These are phyloP conservation scores for Parsonsia alboflavescens DNA, from an alignment of 257 asterid genomes.

Conservation along the genomic window DNA sequence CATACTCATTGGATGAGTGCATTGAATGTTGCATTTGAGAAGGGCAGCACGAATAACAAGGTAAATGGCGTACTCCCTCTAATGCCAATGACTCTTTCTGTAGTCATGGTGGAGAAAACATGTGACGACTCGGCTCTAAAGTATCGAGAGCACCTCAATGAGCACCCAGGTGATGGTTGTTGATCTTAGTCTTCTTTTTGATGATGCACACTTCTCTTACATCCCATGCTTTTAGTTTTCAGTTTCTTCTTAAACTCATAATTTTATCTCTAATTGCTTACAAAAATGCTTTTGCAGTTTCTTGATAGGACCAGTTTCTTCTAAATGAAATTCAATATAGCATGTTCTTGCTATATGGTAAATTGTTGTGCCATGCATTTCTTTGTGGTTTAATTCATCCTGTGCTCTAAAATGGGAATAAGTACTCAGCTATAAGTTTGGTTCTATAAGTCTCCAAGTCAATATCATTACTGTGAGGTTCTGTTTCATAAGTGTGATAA, in stretches of 20 bases:
- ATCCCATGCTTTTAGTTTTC: too few relatives aligned
- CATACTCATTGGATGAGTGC: too few relatives aligned
- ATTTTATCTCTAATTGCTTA: not conserved
- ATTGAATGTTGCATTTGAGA: too few relatives aligned
- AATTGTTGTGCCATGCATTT: not conserved
- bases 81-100: too few relatives aligned
- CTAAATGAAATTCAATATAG: not conserved
- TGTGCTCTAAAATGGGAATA: not conserved
- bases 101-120: slow-evolving; percentile 24
- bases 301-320: not conserved
- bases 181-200: too few relatives aligned
- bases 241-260: not conserved
- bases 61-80: too few relatives aligned
- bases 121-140: slow-evolving; percentile 42
- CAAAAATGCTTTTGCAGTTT: not conserved
- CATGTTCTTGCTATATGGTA: not conserved
- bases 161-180: too few relatives aligned
- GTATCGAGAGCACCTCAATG: slow-evolving; percentile 38
- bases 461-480: not conserved
- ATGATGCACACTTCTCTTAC: too few relatives aligned
- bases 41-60: too few relatives aligned
- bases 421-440: not conserved
- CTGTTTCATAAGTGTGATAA: too few relatives aligned
- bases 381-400: not conserved
- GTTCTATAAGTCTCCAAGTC: not conserved